Evolutionary conservation across 352 stramenopile species (phyloP).

Genomic region (Pythium brassicae): DNA sequence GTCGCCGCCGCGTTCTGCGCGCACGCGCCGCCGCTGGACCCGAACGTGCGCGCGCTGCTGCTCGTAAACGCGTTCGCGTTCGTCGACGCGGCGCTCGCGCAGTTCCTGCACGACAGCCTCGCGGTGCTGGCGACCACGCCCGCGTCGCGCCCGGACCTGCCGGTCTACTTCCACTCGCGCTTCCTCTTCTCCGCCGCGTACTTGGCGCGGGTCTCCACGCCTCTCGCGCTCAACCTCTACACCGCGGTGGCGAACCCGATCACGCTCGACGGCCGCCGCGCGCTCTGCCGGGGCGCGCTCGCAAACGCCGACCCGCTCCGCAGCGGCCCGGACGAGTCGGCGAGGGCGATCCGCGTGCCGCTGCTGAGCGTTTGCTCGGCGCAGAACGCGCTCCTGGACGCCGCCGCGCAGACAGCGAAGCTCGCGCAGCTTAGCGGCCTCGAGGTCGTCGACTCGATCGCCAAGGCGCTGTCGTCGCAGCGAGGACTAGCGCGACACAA

Average conservation of each 20-base stretch:
- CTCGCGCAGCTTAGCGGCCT: constrained; percentile 52
- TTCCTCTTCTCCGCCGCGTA: constrained; percentile 94
- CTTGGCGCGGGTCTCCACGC: constrained; percentile 88
- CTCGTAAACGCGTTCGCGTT: constrained; percentile 89
- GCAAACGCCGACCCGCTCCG: constrained; percentile 62
- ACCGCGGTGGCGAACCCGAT: constrained; percentile 95
- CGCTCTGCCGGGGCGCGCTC: constrained; percentile 88
- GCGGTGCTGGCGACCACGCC: constrained; percentile 93
- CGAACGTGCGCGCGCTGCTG: constrained; percentile 76
- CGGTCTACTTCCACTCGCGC: constrained; percentile 94
- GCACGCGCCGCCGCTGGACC: constrained; percentile 36
- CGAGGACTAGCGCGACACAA: constrained; percentile 6
- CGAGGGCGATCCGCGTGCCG: constrained; percentile 57
- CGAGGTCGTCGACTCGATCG: constrained; percentile 74
- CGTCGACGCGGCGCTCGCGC: constrained; percentile 88
- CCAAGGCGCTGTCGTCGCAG: constrained; percentile 48
- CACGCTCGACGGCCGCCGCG: constrained; percentile 84
- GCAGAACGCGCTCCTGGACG: constrained; percentile 84
- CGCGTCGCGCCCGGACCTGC: constrained; percentile 87
- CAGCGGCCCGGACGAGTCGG: constrained; percentile 38
- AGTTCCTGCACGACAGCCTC: constrained; percentile 93
- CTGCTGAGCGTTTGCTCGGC: constrained; percentile 87
- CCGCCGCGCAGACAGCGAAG: constrained; percentile 67
- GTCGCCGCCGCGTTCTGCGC: constrained; percentile 82
- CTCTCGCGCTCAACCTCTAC: constrained; percentile 95